A percentile compares a stretch with the other conserved stretches of the same genome.
phyloP scores from a whole-genome alignment of 208 protist species.

The Trypanosomatidae sp. region DNA sequence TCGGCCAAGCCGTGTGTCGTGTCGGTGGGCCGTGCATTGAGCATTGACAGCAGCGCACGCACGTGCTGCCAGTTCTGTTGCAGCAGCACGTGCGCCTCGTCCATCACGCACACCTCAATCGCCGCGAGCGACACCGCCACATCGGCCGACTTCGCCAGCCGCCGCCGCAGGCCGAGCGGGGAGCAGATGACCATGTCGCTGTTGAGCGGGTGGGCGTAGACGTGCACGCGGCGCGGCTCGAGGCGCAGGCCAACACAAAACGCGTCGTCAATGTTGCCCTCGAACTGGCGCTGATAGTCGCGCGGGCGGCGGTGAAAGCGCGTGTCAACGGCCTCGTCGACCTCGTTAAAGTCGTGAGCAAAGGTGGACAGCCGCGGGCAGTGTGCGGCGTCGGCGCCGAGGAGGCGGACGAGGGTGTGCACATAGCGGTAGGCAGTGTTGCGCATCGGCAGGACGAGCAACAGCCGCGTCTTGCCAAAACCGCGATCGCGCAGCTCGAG shows the following conservation, averaged over 20 bases:
- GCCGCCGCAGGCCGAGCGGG: slow-evolving; percentile 84
- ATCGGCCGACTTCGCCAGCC: slow-evolving; percentile 67
- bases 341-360: slow-evolving; percentile 77
- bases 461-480: slow-evolving; percentile 87
- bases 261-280: slow-evolving; percentile 93
- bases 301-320: slow-evolving; percentile 62
- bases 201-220: slow-evolving; percentile 87
- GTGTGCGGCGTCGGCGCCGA: slow-evolving; percentile 37
- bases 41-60: slow-evolving; percentile 31
- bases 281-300: slow-evolving; percentile 89
- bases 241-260: slow-evolving; percentile 90
- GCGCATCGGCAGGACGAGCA: slow-evolving; percentile 90
- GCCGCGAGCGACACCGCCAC: slow-evolving; percentile 78
- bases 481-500: slow-evolving; percentile 88
- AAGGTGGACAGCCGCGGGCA: slow-evolving; percentile 69
- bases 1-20: slow-evolving; percentile 72
- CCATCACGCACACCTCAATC: slow-evolving; percentile 90
- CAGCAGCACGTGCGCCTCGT: slow-evolving; percentile 91
- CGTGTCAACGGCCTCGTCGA: slow-evolving; percentile 71
- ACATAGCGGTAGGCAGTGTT: slow-evolving; percentile 87
- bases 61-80: slow-evolving; percentile 97
- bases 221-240: slow-evolving; percentile 44
- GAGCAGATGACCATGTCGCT: slow-evolving; percentile 94
- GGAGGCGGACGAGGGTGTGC: slow-evolving; percentile 60
- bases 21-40: slow-evolving; percentile 78